Evolutionary conservation across 1,139 yeast genomes (phyloP), one percentile per base, ranked within the genome.

Genomic region (Saccharomyces hybrid): DNA sequence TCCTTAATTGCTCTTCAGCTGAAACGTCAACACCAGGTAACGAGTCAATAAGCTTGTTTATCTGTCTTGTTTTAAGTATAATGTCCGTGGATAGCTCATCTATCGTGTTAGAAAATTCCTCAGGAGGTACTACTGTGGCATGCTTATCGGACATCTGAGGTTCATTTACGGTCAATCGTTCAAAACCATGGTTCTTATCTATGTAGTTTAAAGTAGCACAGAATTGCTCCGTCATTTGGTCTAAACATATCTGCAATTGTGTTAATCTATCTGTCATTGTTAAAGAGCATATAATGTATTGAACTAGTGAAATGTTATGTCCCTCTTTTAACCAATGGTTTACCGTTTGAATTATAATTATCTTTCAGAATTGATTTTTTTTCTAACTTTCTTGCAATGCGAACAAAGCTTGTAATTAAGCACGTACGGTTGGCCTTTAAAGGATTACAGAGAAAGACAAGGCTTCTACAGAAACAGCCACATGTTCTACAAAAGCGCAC

Each of bases 1-100:
- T 77, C 41, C 73, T 73, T 67, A 90, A 68, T 70, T 93, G 99
- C 53, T 81, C 84, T 47, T 78, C 80, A 31, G 88, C 88, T 2
- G 91, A 82, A 0, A 87, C 90, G 13, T 95, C 97, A 2, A 90
- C 88, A 3, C 98, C 99, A 0, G 99, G 99, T 50, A 93, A 74
- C 2, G 95, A 83, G 66, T 88, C 96, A 32, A 93, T 90, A 46
- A 93, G 79, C 70, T 87, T 83, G 51, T 88, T 81, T 16, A 91
- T 88, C 68, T 93, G 99, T 61, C 95, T 79, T 3, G 96, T 82
- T 65, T 91, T 90, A 57, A 89, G 73, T 27, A 91, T 88, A 19
- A 93, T 80, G 67, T 93, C 98, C 0, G 87, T 82, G 1, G 96
- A 82, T 19, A 93, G 76, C 63, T 86, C 95, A 62, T 83, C 83